Conservation (phyloP, 2,329 filamentous ascomycete genomes). For the Pseudocercospora vitis region DNA sequence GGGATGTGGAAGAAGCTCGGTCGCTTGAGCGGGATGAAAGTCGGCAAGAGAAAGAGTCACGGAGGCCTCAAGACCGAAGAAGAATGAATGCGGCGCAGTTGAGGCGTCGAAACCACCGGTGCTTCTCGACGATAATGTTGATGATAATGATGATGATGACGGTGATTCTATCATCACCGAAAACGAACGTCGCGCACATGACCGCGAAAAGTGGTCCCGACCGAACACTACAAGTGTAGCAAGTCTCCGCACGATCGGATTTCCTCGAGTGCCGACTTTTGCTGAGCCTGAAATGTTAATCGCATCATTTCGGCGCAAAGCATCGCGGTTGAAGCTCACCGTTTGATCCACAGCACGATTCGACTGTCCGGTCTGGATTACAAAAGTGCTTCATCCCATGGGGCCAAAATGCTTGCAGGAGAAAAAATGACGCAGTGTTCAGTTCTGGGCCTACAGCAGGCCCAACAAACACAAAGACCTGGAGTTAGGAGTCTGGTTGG, state of each 20-base stretch:
- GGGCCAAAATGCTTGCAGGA: neutral
- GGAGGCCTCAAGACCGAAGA: slow-evolving; percentile 30
- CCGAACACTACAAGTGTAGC: neutral
- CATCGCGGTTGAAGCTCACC: neutral
- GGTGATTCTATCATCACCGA: slow-evolving; percentile 8
- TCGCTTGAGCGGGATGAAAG: slow-evolving; percentile 40
- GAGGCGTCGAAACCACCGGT: too few species aligned
- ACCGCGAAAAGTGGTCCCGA: neutral
- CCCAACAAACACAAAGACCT: neutral
- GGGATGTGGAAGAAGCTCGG: slow-evolving; percentile 43
- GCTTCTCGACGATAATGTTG: too few species aligned
- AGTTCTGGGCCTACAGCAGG: neutral
- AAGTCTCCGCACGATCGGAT: neutral
- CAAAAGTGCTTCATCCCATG: neutral
- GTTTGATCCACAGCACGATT: neutral
- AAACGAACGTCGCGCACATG: neutral
- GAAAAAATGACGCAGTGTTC: neutral
- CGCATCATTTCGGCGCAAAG: slow-evolving; percentile 5
- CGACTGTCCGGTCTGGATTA: too few species aligned
- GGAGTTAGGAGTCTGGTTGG: neutral
- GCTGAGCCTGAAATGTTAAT: neutral
- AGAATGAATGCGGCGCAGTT: too few species aligned
- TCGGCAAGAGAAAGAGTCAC: slow-evolving; percentile 38
- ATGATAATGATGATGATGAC: too few species aligned
- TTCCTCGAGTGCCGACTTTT: neutral